Conservation (phyloP, 768 basidiomycete species). For the Termitomyces sp. region DNA sequence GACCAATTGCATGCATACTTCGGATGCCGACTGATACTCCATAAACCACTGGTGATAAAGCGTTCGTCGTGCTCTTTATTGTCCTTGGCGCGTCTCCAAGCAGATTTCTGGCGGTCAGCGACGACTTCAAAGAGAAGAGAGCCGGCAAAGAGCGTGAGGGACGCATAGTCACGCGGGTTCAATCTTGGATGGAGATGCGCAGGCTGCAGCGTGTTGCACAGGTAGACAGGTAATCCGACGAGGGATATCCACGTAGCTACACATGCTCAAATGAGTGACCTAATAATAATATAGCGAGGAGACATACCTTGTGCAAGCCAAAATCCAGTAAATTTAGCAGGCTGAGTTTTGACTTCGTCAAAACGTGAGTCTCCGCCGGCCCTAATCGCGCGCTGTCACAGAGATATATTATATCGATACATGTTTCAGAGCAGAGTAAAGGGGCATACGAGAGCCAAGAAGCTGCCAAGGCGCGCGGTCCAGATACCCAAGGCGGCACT, state of each 20-base stretch:
- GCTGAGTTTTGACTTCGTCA: not conserved
- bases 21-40: constrained; percentile 64
- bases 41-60: constrained; percentile 65
- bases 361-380: not conserved
- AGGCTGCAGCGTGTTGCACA: not conserved
- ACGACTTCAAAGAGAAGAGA: constrained; percentile 35
- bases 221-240: not conserved
- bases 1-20: constrained; percentile 41
- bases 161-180: not conserved
- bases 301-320: not conserved
- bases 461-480: not conserved
- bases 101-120: constrained; percentile 60
- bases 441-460: not conserved
- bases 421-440: not conserved
- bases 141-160: not conserved
- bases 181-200: not conserved
- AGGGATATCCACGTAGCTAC: not conserved
- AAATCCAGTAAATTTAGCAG: not conserved
- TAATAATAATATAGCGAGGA: not conserved
- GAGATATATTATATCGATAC: not conserved
- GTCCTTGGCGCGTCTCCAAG: constrained; percentile 55
- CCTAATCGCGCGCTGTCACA: not conserved
- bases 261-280: not conserved
- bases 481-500: not conserved
- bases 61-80: constrained; percentile 62